Base-by-base conservation (phyloP, 2,329 filamentous ascomycete genomes). In the Calonectria leucothoes region DNA sequence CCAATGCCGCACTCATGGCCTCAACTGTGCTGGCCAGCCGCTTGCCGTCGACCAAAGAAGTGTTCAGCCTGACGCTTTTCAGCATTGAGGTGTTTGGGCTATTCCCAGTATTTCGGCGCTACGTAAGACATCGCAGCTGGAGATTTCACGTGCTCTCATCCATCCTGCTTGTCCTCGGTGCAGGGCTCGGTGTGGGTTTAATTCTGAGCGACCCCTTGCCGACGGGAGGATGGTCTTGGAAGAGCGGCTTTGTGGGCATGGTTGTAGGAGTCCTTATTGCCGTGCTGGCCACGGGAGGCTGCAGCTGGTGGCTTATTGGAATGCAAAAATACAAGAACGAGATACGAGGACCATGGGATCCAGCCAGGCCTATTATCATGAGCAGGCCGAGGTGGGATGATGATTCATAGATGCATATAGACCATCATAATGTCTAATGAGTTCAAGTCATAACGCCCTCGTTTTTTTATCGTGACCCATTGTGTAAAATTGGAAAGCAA, bases 241-340 rank as follows among this genome's bases (percentile, higher is more conserved):
- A 86, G 82, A 88, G 86, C 69, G 89, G 88, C 23, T 79, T 96
- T 29, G 86, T 94, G 3, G 97, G 97, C 15, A 93, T 95, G 76
- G 83, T 96, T 1, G 87, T 98, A 7, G 95, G 95, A 6, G 91
- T 92, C n/a, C 81, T 96, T 12, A 87, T 95, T 27, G 93, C 94
- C 0, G 91, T 93, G 6, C 83, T 98, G 68, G 93, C 92, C 2
- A 98, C 98, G 92, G 97, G 96, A 2, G 93, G 95, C 15, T 98
- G 96, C 83, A 98, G 95, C 82, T 98, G 96, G 96, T 98, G 97
- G 96, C 86, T 99, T 75, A 98, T 99, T 81, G 94, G 95, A 11
- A 85, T 99, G 84, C 97, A 99, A 85, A 96, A 98, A 86, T 99
- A 98, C 86, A 99, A 99, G 88, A 98, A 98, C 83, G 97, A 98